These are phyloP conservation scores for Russula abietina DNA, from an alignment of 768 basidiomycete species.

Conservation along the genomic window DNA sequence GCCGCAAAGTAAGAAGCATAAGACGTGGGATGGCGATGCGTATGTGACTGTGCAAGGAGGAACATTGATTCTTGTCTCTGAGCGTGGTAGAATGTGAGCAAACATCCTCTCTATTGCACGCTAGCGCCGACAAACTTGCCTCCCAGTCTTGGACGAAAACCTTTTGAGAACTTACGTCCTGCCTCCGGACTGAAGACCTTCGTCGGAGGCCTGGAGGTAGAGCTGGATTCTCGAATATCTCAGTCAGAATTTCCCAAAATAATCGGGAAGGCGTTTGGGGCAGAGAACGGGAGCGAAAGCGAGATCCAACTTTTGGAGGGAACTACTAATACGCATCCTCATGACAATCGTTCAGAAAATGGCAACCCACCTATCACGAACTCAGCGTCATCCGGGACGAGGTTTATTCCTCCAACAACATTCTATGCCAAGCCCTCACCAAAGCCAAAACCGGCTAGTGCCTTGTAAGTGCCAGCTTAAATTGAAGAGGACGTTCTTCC, in stretches of 20 bases:
- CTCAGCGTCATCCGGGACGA: conserved; percentile 27
- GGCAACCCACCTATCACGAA: conserved; percentile 24
- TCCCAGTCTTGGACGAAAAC: conserved; percentile 52
- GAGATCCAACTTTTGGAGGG: conserved; percentile 17
- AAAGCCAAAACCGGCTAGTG: conserved; percentile 31
- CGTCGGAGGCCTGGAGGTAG: conserved; percentile 56
- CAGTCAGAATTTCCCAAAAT: conserved; percentile 47
- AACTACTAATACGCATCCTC: conserved; percentile 13
- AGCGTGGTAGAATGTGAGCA: conserved; percentile 63
- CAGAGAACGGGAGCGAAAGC: conserved; percentile 29
- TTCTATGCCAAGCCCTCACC: conserved; percentile 50
- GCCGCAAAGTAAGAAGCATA: conserved; percentile 67
- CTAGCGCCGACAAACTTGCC: neutral
- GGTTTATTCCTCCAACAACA: conserved; percentile 49
- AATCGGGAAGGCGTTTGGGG: conserved; percentile 31
- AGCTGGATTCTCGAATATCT: conserved; percentile 49
- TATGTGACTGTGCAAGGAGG: conserved; percentile 48
- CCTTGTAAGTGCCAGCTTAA: conserved; percentile 41
- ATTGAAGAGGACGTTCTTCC: neutral
- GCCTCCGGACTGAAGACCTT: conserved; percentile 40
- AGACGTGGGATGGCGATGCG: conserved; percentile 81
- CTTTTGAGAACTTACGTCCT: conserved; percentile 53
- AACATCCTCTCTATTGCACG: neutral
- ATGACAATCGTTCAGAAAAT: neutral
- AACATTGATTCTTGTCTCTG: conserved; percentile 57